A percentile compares a stretch with the other conserved stretches of the same genome.
Conservation (phyloP, 495 filamentous ascomycete genomes). For the Aspergillus coremiiformis region DNA sequence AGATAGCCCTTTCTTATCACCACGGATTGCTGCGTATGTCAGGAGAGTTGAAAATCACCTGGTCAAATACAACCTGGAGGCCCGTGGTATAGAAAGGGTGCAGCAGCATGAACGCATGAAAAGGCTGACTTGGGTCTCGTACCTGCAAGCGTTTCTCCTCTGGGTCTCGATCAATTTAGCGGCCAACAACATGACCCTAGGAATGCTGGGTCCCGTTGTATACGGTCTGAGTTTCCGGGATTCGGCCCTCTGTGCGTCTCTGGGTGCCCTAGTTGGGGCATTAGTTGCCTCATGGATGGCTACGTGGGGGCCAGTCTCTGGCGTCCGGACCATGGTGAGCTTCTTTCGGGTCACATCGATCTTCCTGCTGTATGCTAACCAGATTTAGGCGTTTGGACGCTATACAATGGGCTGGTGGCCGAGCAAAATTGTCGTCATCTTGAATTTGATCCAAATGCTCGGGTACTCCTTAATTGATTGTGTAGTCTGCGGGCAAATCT, state of each 20-base stretch:
- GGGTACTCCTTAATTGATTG: conserved; percentile 66
- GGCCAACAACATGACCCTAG: conserved; percentile 68
- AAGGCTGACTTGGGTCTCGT: conserved; percentile 46
- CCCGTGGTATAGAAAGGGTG: conserved; percentile 68
- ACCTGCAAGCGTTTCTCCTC: conserved; percentile 56
- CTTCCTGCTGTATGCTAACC: conserved; percentile 1
- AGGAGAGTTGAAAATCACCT: conserved; percentile 37
- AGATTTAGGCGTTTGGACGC: conserved; percentile 52
- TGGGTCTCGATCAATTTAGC: conserved; percentile 75
- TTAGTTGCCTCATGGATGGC: conserved; percentile 58
- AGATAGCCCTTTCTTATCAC: conserved; percentile 14
- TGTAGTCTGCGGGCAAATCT: conserved; percentile 66
- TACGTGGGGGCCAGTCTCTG: conserved; percentile 63
- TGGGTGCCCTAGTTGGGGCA: conserved; percentile 55
- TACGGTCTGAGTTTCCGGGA: conserved; percentile 63
- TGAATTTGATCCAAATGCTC: conserved; percentile 65
- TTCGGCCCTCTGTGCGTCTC: conserved; percentile 55
- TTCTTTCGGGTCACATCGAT: background rate
- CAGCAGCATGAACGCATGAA: conserved; percentile 51
- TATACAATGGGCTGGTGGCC: conserved; percentile 81
- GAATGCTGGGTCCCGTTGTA: conserved; percentile 63
- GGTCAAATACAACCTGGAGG: conserved; percentile 54
- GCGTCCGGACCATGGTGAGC: conserved; percentile 59
- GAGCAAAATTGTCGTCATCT: conserved; percentile 60
- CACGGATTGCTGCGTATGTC: conserved; percentile 28